Evolutionary conservation across 768 basidiomycete species (phyloP), one percentile per base, ranked within the genome.

Genomic region (Boletus rufocinnamomeus): DNA sequence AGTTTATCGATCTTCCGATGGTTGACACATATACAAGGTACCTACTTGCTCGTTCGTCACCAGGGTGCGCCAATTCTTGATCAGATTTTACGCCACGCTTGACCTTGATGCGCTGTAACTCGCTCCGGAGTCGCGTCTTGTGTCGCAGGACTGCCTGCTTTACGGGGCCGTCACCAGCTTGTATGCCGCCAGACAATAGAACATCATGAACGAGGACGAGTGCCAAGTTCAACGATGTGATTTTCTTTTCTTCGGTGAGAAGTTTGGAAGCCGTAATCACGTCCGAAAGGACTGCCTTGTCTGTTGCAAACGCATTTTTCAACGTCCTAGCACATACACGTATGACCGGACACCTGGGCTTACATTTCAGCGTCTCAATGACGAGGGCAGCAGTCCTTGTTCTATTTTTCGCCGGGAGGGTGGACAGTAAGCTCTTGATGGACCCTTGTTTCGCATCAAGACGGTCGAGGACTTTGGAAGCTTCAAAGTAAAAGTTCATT

Each of bases 401-500:
- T 67, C 88, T 82, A 63, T 82, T 81, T 74, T 87, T 87, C 69
- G 87, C 84, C 28, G 89, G 84, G 30, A 94, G 77, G 54, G 84
- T 82, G 21, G 84, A 84, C 43, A 96, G 76, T 35, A 93, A 74
- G 54, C 95, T 84, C 69, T 96, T 95, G 69, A 98, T 89, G 16
- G 93, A 95, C n/a, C 94, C 95, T 72, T 93, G 82, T 72, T 89
- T 94, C 45, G 85, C 82, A 70, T 95, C 91, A 58, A 98, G 81
- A 64, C 87, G 87, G 70, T 96, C 93, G 66, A 98, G 78, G 6
- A 86, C 81, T 67, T 86, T 81, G 63, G 88, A 88, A 63, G 93
- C 92, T 72, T 92, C 88, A 77, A 93, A 93, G 78, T 97, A 97
- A 77, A 96, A 95, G 79, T 95, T 95, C 95, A 97, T 96, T 74